Evolutionary conservation across 2,329 filamentous ascomycete species (phyloP).

Genomic region (Dothistroma pini): DNA sequence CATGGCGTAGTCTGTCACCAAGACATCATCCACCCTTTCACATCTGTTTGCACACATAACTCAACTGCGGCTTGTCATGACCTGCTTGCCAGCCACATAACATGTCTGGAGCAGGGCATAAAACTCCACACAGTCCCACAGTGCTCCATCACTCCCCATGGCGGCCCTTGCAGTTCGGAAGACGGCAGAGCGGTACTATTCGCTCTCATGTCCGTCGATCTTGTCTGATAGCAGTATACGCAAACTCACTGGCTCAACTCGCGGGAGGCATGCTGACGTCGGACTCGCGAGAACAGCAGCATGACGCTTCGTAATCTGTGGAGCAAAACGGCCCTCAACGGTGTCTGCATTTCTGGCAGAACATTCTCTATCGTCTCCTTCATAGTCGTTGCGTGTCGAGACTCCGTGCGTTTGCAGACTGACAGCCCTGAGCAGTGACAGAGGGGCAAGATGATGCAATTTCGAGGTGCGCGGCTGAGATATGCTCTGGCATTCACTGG

Average conservation of each 20-base stretch:
- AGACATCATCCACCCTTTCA: neutral
- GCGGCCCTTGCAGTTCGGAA: neutral
- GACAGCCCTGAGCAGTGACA: neutral
- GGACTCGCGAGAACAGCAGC: neutral
- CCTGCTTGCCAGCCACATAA: neutral
- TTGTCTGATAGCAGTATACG: neutral
- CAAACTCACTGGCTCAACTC: neutral
- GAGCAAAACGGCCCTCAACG: neutral
- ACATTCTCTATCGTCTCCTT: neutral
- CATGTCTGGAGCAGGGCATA: neutral
- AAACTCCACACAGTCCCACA: neutral
- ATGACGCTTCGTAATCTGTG: neutral
- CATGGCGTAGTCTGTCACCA: neutral
- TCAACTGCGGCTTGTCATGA: neutral
- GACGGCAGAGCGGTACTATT: neutral
- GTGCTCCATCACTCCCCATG: neutral
- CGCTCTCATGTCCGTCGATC: neutral
- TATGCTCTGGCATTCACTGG: conserved; percentile 23
- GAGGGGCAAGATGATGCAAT: neutral
- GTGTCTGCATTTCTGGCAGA: neutral
- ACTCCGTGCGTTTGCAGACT: neutral
- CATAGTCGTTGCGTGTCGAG: neutral
- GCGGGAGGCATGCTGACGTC: neutral
- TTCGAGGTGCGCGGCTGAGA: conserved; percentile 19
- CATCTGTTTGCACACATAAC: neutral